These are phyloP conservation scores for Knufia petricola DNA, from an alignment of 2,329 filamentous ascomycete genomes.

Conservation along the genomic window DNA sequence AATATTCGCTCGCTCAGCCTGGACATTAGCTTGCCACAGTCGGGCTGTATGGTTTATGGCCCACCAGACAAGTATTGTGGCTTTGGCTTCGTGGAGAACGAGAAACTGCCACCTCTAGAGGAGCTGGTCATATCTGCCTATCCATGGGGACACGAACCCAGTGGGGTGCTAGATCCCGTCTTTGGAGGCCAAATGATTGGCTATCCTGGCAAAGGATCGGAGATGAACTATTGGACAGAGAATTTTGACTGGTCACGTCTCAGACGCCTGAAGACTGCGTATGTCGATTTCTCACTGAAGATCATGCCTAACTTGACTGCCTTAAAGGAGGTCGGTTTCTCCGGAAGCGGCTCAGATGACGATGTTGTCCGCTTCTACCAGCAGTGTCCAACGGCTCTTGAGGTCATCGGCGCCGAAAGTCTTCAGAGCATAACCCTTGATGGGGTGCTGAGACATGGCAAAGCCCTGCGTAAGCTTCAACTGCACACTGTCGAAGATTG, in stretches of 20 bases:
- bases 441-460: background rate
- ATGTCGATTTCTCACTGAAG: background rate
- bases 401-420: background rate
- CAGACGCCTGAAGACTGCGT: background rate
- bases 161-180: background rate
- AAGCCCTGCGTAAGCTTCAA: background rate
- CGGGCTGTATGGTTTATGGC: background rate
- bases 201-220: background rate
- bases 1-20: background rate
- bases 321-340: background rate
- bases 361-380: background rate
- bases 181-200: background rate
- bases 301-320: background rate
- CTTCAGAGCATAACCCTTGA: background rate
- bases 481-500: background rate
- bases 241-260: conserved; percentile 1
- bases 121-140: background rate
- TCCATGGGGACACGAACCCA: background rate
- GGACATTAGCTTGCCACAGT: background rate
- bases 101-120: background rate
- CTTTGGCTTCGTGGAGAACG: background rate
- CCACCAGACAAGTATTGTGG: background rate
- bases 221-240: conserved; percentile 1
- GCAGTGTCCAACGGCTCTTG: background rate
- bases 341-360: background rate